Percentiles rank a stretch among this genome's conserved stretches.
Conservation (phyloP, 139 green algal genomes). For the Pleodorina starrii region DNA sequence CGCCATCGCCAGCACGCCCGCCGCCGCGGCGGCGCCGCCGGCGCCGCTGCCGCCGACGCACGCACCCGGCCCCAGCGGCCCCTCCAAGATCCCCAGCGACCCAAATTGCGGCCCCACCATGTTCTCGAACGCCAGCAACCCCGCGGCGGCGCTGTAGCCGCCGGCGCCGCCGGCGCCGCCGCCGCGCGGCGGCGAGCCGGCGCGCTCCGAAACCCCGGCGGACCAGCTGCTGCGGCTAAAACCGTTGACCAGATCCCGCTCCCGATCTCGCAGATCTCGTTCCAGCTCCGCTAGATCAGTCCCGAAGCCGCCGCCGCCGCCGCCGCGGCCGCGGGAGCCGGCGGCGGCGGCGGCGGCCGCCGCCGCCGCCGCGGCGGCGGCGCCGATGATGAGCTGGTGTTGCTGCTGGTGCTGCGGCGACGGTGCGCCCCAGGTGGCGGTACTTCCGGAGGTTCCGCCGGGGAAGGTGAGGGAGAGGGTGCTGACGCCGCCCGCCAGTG, state of each 20-base stretch:
- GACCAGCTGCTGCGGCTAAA: not conserved
- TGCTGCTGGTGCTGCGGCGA: not conserved
- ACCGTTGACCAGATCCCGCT: not conserved
- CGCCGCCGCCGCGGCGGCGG: not conserved
- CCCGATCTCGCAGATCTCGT: not conserved
- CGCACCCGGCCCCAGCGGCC: not conserved
- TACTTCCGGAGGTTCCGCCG: not conserved
- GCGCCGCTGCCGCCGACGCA: not conserved
- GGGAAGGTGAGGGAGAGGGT: constrained; percentile 16
- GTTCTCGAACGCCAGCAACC: constrained; percentile 25
- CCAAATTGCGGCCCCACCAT: constrained; percentile 19
- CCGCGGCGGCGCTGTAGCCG: not conserved
- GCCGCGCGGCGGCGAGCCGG: not conserved
- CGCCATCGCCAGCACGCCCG: not conserved
- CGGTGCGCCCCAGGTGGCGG: not conserved
- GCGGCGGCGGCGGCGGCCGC: not conserved
- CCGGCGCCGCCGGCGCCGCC: not conserved
- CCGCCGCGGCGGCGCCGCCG: not conserved
- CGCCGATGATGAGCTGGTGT: not conserved
- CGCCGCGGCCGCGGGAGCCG: not conserved
- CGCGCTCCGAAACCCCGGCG: not conserved
- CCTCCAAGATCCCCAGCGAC: constrained; percentile 33
- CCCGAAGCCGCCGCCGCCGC: not conserved
- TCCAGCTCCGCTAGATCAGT: constrained; percentile 31
- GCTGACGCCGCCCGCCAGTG: not conserved